Base-by-base conservation (phyloP, 2,329 filamentous ascomycete species). In the Botrytis fragariae region DNA sequence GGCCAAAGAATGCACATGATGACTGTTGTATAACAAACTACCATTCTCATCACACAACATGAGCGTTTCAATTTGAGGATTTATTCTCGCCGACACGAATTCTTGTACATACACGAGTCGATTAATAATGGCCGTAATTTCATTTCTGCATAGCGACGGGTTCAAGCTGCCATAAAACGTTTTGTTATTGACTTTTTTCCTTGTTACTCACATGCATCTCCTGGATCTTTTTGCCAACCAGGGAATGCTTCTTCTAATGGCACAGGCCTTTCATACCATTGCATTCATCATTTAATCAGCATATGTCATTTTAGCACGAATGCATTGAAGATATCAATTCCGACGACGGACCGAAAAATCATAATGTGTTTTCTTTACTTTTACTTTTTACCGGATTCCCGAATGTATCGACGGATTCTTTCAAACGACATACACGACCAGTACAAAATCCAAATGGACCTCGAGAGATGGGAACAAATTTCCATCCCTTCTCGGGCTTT, bases 1-100 rank as follows among this genome's bases (percentile, higher is more conserved):
- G 83, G 83, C 72, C 85, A 85, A 77, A 85, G 88, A 73, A 85
- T 91, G 84, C 88, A 90, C 79, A 86, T 91, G 84, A 91, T 91
- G 89, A 90, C 87, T 60, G 89, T 91, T 74, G 86, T 83, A 32
- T 81, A 75, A 80, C 45, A 35, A 67, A 35, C n/a, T 42, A 12
- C 44, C 59, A n/a, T 65, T 62, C 69, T 35, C 60, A 72, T 42
- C 39, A 64, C n/a, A 63, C 44, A 57, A 54, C 51, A 62, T 14
- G 32, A 35, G 42, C 25, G 37, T 57, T 44, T 42, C 69, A 25
- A 35, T 10, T 37, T 39, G 54, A 51, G 35, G 22, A 59, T n/a
- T 35, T 32, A 45, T 63, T 71, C 48, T 42, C 51, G n/a, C 35
- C 64, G 60, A 71, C 35, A 37, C 54, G 42, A 44, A 59, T 73